phyloP scores from a whole-genome alignment of 2,329 filamentous ascomycete species.

The Fusarium verrucosum region DNA sequence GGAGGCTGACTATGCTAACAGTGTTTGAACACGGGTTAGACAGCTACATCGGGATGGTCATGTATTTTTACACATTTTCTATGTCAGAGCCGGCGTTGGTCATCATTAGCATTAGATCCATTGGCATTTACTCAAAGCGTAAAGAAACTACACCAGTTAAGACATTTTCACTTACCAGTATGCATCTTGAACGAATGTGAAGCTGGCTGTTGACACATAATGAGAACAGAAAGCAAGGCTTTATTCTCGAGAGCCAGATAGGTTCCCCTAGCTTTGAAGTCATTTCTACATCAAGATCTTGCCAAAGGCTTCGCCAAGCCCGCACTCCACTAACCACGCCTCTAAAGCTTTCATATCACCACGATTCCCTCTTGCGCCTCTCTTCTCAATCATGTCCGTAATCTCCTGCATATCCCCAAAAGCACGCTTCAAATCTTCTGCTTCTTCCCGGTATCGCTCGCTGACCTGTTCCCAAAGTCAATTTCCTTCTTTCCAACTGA shows the following conservation, averaged over 20 bases:
- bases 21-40: conserved; percentile 35
- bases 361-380: conserved; percentile 60
- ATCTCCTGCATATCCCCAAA: conserved; percentile 68
- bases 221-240: no score
- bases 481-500: accelerated
- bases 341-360: conserved; percentile 64
- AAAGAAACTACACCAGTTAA: not conserved
- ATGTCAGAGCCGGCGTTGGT: conserved; percentile 27
- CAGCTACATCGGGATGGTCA: not conserved
- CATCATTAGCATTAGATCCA: not conserved
- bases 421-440: conserved; percentile 47
- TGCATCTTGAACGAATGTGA: not conserved
- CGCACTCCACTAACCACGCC: conserved; percentile 55
- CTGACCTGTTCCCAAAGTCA: conserved; percentile 49
- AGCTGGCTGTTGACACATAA: no score
- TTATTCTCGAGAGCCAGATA: no score
- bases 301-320: conserved; percentile 39
- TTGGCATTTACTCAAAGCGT: not conserved
- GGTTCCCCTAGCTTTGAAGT: no score
- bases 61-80: conserved; percentile 8
- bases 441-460: conserved; percentile 60
- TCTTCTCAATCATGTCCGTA: conserved; percentile 58
- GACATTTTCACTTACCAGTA: not conserved
- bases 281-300: conserved; percentile 39
- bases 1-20: conserved; percentile 43